Evolutionary conservation across 2,329 filamentous ascomycete genomes (phyloP).

Genomic region (Fusarium sp.): DNA sequence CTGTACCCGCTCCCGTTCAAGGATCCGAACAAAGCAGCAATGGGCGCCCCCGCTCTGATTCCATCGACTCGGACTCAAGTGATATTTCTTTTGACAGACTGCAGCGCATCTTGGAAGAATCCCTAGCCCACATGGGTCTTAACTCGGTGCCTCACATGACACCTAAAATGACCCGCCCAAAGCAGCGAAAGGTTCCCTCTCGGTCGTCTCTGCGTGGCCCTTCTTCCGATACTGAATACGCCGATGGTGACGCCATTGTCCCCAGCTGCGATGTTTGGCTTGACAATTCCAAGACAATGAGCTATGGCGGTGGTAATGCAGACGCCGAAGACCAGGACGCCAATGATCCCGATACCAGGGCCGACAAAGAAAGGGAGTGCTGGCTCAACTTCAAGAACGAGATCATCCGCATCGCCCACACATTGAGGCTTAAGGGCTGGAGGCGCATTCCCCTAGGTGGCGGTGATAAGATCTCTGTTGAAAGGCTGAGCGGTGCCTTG

Average conservation of each 20-base stretch:
- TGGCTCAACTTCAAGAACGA: conserved; percentile 94
- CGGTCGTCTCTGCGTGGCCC: conserved; percentile 57
- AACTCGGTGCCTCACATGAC: conserved; percentile 57
- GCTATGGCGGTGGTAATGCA: conserved; percentile 68
- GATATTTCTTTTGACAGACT: conserved; percentile 81
- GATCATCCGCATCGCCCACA: conserved; percentile 89
- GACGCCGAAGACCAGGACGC: conserved; percentile 54
- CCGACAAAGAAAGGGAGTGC: conserved; percentile 76
- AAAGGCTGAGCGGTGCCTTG: conserved; percentile 86
- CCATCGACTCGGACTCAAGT: conserved; percentile 73
- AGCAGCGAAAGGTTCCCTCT: conserved; percentile 50
- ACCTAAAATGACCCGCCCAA: conserved; percentile 57
- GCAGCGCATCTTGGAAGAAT: conserved; percentile 81
- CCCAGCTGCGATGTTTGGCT: conserved; percentile 85
- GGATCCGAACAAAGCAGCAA: conserved; percentile 37
- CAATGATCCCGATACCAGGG: conserved; percentile 52
- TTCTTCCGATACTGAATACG: conserved; percentile 87
- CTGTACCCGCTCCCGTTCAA: conserved; percentile 15
- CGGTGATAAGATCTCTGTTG: conserved; percentile 75
- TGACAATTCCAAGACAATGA: conserved; percentile 90
- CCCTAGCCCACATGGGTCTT: conserved; percentile 65
- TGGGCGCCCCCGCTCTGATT: conserved; percentile 58
- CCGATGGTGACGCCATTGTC: conserved; percentile 83
- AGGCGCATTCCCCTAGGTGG: conserved; percentile 79
- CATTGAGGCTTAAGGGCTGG: conserved; percentile 91